Base-by-base conservation (phyloP, 2,329 filamentous ascomycete genomes). In the Leptographium flavum region DNA sequence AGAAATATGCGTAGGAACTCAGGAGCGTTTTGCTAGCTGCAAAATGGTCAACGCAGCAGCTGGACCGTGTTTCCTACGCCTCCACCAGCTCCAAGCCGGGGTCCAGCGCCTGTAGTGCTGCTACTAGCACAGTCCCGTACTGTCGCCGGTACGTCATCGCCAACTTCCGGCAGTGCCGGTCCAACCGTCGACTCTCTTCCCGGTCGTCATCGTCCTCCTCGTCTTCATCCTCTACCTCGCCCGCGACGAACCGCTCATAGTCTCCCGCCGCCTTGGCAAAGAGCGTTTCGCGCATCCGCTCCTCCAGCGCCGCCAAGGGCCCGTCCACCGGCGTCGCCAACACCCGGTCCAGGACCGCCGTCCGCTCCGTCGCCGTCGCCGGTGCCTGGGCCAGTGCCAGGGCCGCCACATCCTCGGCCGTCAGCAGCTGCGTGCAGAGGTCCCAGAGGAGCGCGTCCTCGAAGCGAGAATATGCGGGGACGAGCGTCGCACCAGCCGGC, bases 361-460 rank as follows among this genome's bases (percentile, higher is more conserved):
- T 41, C 21, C 46, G 52, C 32, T 50, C 32, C 15, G 45, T 28
- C 2, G 31, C 15, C 23, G 39, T 11, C 4, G 39, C 2, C 4
- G 27, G 14, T 14, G 6, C 3, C 31, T 15, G 11, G 14, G 13
- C 25, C n/a, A 15, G 40, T 39, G 52, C 47, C 47, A 52, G 22
- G 46, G 22, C 50, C 23, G 45, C 11, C 63, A 49, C 43, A 35
- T 51, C 50, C 9, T 10, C 13, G 27, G 53, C 51, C 35, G 55
- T 58, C 42, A 56, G 60, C 35, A 53, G 56, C n/a, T 55, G 63
- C 45, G 58, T 62, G 19, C 67, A 61, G 1, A 77, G 63, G 45
- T 74, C 68, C 59, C 67, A 68, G 5, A 74, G 60, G 54, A 78
- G 67, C 7, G 66, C 64, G 41, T 71, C 69, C 53, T 75, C 71